A percentile compares a stretch with the other conserved stretches of the same genome.
Evolutionary conservation across 257 asterid genomes (phyloP).

Genomic region (Solanum medicagineum): DNA sequence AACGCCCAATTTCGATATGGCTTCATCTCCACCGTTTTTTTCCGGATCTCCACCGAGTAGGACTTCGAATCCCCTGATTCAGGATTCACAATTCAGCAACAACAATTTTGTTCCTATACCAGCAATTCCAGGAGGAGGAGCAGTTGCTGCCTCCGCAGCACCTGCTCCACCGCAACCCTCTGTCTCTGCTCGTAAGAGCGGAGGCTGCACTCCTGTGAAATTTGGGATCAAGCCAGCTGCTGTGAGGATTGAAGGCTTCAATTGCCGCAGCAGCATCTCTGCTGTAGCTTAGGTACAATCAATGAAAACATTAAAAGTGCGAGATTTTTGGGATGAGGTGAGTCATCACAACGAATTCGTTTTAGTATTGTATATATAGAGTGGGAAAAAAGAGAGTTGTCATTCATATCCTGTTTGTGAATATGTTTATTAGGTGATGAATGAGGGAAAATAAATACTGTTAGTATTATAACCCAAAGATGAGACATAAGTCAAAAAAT

Average conservation of each 20-base stretch:
- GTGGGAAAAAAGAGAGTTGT: not conserved
- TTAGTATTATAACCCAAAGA: not conserved
- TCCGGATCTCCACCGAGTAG: conserved; percentile 48
- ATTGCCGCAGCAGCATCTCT: conserved; percentile 42
- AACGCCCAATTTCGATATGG: conserved; percentile 25
- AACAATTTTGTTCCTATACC: conserved; percentile 12
- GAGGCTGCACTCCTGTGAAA: conserved; percentile 29
- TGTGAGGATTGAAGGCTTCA: conserved; percentile 59
- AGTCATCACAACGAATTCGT: not conserved
- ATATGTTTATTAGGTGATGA: conserved; percentile 13
- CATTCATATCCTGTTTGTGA: not conserved
- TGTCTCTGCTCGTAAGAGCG: conserved; percentile 15
- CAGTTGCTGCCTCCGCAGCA: not conserved
- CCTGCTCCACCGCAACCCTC: conserved; percentile 18
- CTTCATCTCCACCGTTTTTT: conserved; percentile 45
- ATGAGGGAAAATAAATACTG: conserved; percentile 10
- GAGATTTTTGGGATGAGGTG: conserved; percentile 13
- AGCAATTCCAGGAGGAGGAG: not conserved
- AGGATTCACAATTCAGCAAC: conserved; percentile 40
- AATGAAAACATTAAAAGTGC: not conserved
- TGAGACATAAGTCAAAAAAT: not conserved
- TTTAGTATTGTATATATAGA: conserved; percentile 15
- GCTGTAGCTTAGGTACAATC: conserved; percentile 28
- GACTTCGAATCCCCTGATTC: conserved; percentile 48
- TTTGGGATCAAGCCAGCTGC: conserved; percentile 37